These are phyloP conservation scores for Mycena sanguinolenta DNA, from an alignment of 768 basidiomycete genomes.

Conservation along the genomic window DNA sequence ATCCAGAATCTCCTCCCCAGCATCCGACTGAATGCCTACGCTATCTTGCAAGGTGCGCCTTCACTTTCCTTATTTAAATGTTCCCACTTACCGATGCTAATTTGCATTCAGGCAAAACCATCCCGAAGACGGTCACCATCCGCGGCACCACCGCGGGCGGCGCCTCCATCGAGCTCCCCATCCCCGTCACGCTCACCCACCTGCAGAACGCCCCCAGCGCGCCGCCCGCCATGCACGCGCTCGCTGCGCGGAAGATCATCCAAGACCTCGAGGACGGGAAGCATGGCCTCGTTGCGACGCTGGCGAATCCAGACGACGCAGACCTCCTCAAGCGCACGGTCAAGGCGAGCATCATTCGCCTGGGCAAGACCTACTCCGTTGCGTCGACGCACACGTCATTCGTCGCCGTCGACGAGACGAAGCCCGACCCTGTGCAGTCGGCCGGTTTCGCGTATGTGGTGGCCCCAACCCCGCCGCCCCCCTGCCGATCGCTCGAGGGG, in stretches of 20 bases:
- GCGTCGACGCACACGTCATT: slow-evolving; percentile 30
- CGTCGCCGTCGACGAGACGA: slow-evolving; percentile 31
- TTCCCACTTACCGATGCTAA: neutral
- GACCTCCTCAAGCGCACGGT: slow-evolving; percentile 28
- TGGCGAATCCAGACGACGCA: slow-evolving; percentile 24
- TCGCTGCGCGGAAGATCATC: slow-evolving; percentile 34
- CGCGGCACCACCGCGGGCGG: slow-evolving; percentile 29
- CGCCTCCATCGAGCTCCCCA: slow-evolving; percentile 29
- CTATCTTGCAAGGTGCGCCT: slow-evolving; percentile 31
- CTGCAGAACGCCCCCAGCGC: slow-evolving; percentile 25
- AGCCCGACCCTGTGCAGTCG: neutral
- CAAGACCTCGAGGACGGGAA: slow-evolving; percentile 37
- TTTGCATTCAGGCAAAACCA: slow-evolving; percentile 24
- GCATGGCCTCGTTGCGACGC: slow-evolving; percentile 19
- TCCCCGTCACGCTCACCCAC: slow-evolving; percentile 30
- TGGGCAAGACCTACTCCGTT: slow-evolving; percentile 33
- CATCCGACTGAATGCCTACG: slow-evolving; percentile 28
- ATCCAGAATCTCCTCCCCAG: slow-evolving; percentile 28
- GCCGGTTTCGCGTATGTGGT: neutral
- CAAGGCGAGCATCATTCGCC: slow-evolving; percentile 31
- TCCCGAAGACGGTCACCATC: slow-evolving; percentile 33
- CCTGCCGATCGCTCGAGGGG: neutral
- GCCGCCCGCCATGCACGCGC: slow-evolving; percentile 32
- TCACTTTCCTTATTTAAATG: neutral
- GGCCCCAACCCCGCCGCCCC: too few relatives aligned